These are phyloP conservation scores for Acer negundo DNA, from an alignment of 345 rosid genomes.

Conservation along the genomic window DNA sequence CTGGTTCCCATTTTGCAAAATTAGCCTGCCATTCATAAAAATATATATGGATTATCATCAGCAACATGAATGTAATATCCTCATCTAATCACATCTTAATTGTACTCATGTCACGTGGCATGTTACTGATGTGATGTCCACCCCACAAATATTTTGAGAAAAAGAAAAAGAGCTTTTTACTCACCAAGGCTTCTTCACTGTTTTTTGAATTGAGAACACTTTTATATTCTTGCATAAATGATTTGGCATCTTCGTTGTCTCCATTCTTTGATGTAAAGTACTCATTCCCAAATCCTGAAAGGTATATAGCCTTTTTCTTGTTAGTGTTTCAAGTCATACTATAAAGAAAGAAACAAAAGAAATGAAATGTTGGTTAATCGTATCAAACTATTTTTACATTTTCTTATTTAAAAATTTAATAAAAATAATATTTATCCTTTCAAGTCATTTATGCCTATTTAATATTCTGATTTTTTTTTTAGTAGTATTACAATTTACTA, in stretches of 20 bases:
- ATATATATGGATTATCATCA: too few species aligned
- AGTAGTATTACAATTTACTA: too few species aligned
- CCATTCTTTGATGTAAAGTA: constrained; percentile 35
- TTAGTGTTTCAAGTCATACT: not conserved
- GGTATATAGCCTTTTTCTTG: not conserved
- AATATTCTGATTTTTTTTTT: too few species aligned
- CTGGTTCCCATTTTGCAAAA: constrained; percentile 87
- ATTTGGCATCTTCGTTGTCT: constrained; percentile 29
- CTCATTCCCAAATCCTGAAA: constrained; percentile 62
- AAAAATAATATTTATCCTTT: too few species aligned
- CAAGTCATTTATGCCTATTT: not conserved
- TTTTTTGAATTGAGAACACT: constrained; percentile 62
- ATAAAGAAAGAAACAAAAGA: too few species aligned
- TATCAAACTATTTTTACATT: not conserved
- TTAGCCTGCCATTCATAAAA: constrained; percentile 48
- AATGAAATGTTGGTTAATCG: too few species aligned
- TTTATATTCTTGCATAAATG: constrained; percentile 47
- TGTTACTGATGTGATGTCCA: too few species aligned
- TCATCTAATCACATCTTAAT: too few species aligned
- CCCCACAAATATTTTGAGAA: too few species aligned
- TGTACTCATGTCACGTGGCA: too few species aligned
- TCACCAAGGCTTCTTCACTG: constrained; percentile 72
- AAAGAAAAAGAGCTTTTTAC: constrained; percentile 12
- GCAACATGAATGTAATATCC: too few species aligned
- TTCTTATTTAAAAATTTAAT: too few species aligned